Conservation (phyloP, 441 rosid genomes). For the Cnidoscolus chayamansa region DNA sequence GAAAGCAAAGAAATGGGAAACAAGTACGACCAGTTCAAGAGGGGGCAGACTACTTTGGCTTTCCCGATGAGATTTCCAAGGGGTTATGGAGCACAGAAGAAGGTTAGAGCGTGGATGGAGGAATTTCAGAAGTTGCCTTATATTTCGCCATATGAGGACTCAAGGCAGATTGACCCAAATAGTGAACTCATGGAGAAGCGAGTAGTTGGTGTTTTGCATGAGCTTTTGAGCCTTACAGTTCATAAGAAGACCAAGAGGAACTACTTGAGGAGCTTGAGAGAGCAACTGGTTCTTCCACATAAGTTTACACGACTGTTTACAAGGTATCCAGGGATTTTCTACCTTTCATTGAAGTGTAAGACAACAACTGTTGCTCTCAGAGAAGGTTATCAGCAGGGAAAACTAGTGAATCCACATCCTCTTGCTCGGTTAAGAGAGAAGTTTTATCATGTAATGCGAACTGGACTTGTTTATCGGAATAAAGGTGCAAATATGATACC, state of each 20-base stretch:
- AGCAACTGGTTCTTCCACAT: slow-evolving; percentile 73
- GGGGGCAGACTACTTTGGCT: slow-evolving; percentile 61
- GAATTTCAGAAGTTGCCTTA: slow-evolving; percentile 94
- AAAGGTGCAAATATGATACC: slow-evolving; percentile 57
- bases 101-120: slow-evolving; percentile 93
- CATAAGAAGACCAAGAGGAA: slow-evolving; percentile 97
- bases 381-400: slow-evolving; percentile 84
- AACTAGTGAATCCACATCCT: slow-evolving; percentile 75
- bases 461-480: slow-evolving; percentile 72
- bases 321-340: slow-evolving; percentile 90
- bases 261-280: slow-evolving; percentile 86
- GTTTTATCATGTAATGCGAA: slow-evolving; percentile 86
- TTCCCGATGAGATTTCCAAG: slow-evolving; percentile 87
- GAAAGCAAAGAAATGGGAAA: slow-evolving; percentile 41
- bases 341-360: slow-evolving; percentile 92
- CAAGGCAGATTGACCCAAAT: slow-evolving; percentile 61
- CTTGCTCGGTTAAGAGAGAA: slow-evolving; percentile 64
- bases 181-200: slow-evolving; percentile 97
- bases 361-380: slow-evolving; percentile 79
- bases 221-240: slow-evolving; percentile 76
- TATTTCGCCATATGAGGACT: slow-evolving; percentile 86
- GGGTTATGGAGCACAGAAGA: slow-evolving; percentile 87
- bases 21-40: slow-evolving; percentile 71
- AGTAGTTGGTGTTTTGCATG: slow-evolving; percentile 85
- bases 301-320: slow-evolving; percentile 89